Conservation (phyloP, 2,329 filamentous ascomycete species). For the Cladosporium sp. region DNA sequence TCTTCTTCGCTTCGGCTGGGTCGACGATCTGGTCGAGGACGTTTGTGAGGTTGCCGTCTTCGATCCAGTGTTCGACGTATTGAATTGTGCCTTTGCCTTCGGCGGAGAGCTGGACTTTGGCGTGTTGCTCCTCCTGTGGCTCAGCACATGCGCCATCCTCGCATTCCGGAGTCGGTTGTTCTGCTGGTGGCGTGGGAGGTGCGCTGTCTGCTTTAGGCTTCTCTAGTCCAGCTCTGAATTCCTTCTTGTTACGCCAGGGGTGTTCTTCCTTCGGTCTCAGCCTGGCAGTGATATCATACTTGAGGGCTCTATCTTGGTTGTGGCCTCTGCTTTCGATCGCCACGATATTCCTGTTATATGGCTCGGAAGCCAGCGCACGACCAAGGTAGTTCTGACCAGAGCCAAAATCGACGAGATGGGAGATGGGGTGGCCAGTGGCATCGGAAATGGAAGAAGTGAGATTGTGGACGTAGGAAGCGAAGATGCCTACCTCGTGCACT, state of each 20-base stretch:
- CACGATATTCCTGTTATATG: conserved; percentile 83
- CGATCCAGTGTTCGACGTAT: conserved; percentile 73
- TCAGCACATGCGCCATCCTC: conserved; percentile 8
- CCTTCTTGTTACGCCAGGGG: conserved; percentile 80
- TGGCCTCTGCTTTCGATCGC: conserved; percentile 85
- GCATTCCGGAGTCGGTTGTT: conserved; percentile 12
- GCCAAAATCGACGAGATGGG: conserved; percentile 92
- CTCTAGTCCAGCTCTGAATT: conserved; percentile 55
- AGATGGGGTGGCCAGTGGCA: conserved; percentile 55
- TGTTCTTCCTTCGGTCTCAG: conserved; percentile 68
- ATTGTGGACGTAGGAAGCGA: conserved; percentile 78
- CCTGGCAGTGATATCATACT: conserved; percentile 79
- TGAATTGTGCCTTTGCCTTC: conserved; percentile 70
- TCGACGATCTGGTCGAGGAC: conserved; percentile 58
- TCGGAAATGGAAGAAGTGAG: conserved; percentile 58
- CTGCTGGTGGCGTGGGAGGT: conserved; percentile 28
- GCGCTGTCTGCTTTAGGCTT: conserved; percentile 22
- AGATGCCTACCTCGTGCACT: conserved; percentile 86
- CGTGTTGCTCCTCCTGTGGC: conserved; percentile 4
- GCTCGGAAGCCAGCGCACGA: conserved; percentile 76
- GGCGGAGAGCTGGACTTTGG: conserved; percentile 52
- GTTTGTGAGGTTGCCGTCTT: conserved; percentile 69
- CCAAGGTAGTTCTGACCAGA: conserved; percentile 97
- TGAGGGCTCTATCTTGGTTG: conserved; percentile 82
- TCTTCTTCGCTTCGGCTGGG: conserved; percentile 19